A percentile compares a stretch with the other conserved stretches of the same genome.
These are phyloP conservation scores for Cladorrhinum sp. DNA, from an alignment of 2,329 filamentous ascomycete genomes.

Conservation along the genomic window DNA sequence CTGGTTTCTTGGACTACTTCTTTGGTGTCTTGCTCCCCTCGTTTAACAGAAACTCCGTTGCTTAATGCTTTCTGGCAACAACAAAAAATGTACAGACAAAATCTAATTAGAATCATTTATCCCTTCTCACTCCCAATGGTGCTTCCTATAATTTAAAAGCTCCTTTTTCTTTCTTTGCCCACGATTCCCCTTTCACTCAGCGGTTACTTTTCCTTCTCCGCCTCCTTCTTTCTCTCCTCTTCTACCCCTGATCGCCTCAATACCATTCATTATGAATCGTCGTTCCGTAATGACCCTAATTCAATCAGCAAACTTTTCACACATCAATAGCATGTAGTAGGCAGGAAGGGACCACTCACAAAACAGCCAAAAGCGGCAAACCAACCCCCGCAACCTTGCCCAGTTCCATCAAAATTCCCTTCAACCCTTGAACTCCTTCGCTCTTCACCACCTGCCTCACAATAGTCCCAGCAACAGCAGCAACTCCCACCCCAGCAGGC, in stretches of 20 bases:
- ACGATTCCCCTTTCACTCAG: no score
- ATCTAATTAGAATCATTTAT: no score
- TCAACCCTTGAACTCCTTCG: slow-evolving; percentile 20
- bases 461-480: slow-evolving; percentile 42
- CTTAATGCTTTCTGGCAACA: no score
- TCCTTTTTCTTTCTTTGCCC: background rate
- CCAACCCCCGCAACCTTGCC: slow-evolving; percentile 50
- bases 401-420: slow-evolving; percentile 39
- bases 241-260: background rate
- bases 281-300: background rate
- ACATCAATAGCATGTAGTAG: background rate
- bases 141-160: background rate
- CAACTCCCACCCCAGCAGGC: slow-evolving; percentile 42
- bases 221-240: background rate
- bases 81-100: no score
- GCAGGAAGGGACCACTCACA: slow-evolving; percentile 51
- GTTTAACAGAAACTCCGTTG: no score
- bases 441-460: slow-evolving; percentile 34
- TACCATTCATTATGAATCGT: background rate
- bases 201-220: background rate
- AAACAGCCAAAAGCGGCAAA: slow-evolving; percentile 49
- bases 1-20: no score
- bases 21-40: no score
- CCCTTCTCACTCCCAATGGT: no score
- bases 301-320: background rate